These are phyloP conservation scores for Colletotrichum echinochloae DNA, from an alignment of 2,329 filamentous ascomycete genomes.

Conservation along the genomic window DNA sequence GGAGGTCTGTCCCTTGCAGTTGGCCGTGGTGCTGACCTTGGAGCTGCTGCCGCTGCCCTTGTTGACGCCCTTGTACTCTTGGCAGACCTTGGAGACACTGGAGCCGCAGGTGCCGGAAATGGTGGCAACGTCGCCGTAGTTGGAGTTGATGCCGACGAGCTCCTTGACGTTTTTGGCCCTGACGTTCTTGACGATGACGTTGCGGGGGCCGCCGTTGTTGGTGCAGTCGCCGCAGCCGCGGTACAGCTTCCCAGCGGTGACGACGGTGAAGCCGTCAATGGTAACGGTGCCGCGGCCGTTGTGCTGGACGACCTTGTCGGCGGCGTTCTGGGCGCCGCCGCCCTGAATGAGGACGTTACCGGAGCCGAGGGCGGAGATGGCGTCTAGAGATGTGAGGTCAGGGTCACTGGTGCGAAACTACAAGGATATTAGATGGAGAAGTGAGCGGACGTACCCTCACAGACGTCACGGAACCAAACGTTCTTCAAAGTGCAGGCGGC, in stretches of 20 bases:
- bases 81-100: conserved; percentile 41
- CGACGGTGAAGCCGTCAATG: conserved; percentile 51
- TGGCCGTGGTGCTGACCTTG: conserved; percentile 41
- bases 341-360: conserved; percentile 45
- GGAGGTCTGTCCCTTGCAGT: conserved; percentile 40
- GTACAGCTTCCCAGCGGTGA: conserved; percentile 58
- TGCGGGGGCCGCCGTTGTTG: conserved; percentile 39
- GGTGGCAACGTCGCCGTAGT: conserved; percentile 48
- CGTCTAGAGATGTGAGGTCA: conserved; percentile 3
- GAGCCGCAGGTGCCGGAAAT: conserved; percentile 43
- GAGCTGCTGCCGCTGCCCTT: conserved; percentile 35
- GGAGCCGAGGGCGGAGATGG: conserved; percentile 36
- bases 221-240: conserved; percentile 58
- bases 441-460: conserved; percentile 46
- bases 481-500: conserved; percentile 56
- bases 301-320: conserved; percentile 51
- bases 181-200: conserved; percentile 40
- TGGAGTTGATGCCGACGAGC: conserved; percentile 57
- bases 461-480: conserved; percentile 55
- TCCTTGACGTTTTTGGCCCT: conserved; percentile 43
- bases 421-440: fast-evolving
- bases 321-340: conserved; percentile 49
- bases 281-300: conserved; percentile 50
- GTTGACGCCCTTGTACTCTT: conserved; percentile 41
- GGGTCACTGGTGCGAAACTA: no score